A percentile compares a stretch with the other conserved stretches of the same genome.
phyloP scores from a whole-genome alignment of 1,284 basidiomycete genomes.

The Calocybe gambosa region DNA sequence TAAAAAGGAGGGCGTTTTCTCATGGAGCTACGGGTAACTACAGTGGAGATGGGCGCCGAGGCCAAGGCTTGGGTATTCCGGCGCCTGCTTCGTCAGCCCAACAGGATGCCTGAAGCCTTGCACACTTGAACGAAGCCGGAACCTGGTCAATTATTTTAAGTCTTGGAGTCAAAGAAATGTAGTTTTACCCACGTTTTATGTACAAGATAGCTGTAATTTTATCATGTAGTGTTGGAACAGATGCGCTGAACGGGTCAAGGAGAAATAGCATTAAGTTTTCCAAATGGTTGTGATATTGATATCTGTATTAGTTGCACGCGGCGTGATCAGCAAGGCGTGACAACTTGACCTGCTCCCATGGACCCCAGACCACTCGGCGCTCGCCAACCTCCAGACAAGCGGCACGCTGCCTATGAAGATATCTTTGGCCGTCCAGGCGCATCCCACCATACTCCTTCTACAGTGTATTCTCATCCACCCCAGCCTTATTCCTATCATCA shows the following conservation, averaged over 20 bases:
- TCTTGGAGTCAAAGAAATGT: no score
- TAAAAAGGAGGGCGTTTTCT: slow-evolving; percentile 19
- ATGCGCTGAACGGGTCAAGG: no score
- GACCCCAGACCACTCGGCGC: slow-evolving; percentile 67
- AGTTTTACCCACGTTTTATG: no score
- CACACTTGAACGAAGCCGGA: not conserved
- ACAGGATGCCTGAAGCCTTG: not conserved
- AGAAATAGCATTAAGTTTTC: no score
- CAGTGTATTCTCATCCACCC: slow-evolving; percentile 20
- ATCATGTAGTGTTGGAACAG: no score
- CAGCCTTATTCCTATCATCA: slow-evolving; percentile 28
- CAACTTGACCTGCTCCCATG: slow-evolving; percentile 34
- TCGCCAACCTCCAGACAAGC: slow-evolving; percentile 64
- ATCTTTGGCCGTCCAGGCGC: slow-evolving; percentile 74
- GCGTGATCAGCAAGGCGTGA: not conserved
- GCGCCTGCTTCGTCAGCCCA: not conserved
- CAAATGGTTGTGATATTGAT: no score
- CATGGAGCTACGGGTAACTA: slow-evolving; percentile 12
- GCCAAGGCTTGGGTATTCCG: slow-evolving; percentile 16
- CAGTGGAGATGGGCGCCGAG: slow-evolving; percentile 10
- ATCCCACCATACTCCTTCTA: slow-evolving; percentile 43
- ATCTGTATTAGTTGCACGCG: no score
- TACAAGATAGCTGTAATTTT: no score
- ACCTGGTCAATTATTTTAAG: no score
- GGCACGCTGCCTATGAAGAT: slow-evolving; percentile 71